Conservation (phyloP, 2,329 filamentous ascomycete genomes). For the Chaetomium globosum region DNA sequence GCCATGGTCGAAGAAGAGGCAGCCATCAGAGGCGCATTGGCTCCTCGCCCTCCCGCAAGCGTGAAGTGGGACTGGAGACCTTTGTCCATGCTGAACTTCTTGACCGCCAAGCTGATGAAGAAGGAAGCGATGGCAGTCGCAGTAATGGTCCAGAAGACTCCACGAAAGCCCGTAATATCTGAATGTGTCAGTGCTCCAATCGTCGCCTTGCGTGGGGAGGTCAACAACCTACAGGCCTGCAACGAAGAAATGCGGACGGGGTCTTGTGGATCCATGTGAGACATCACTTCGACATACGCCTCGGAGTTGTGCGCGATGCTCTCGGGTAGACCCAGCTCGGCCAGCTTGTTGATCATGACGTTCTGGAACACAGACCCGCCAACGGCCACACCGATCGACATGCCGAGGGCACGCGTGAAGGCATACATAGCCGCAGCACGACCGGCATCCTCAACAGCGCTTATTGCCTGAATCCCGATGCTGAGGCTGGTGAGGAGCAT, state of each 20-base stretch:
- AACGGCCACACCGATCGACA: constrained; percentile 48
- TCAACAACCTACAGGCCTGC: constrained; percentile 32
- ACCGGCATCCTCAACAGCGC: constrained; percentile 43
- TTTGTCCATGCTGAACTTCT: constrained; percentile 38
- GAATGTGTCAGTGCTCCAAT: neutral
- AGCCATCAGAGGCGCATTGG: neutral
- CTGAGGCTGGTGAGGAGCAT: constrained; percentile 46
- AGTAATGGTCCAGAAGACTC: constrained; percentile 38
- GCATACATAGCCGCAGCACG: constrained; percentile 47
- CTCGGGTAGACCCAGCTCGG: constrained; percentile 38
- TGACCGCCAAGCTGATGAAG: constrained; percentile 33
- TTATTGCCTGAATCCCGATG: constrained; percentile 47
- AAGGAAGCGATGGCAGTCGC: constrained; percentile 31
- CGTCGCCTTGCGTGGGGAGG: too few relatives aligned
- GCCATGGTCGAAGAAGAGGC: neutral
- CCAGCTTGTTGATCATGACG: constrained; percentile 43
- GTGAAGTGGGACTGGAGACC: constrained; percentile 34
- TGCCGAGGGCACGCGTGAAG: constrained; percentile 48
- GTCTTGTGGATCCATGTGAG: constrained; percentile 31
- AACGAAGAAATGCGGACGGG: constrained; percentile 33
- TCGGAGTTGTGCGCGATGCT: constrained; percentile 41
- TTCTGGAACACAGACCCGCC: constrained; percentile 49
- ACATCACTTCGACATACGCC: constrained; percentile 35
- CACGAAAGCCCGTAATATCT: constrained; percentile 37
- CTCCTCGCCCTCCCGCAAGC: constrained; percentile 29